Evolutionary conservation across 768 basidiomycete species (phyloP), one percentile per base, ranked within the genome.

Genomic region (Phanerochaete carnosa): DNA sequence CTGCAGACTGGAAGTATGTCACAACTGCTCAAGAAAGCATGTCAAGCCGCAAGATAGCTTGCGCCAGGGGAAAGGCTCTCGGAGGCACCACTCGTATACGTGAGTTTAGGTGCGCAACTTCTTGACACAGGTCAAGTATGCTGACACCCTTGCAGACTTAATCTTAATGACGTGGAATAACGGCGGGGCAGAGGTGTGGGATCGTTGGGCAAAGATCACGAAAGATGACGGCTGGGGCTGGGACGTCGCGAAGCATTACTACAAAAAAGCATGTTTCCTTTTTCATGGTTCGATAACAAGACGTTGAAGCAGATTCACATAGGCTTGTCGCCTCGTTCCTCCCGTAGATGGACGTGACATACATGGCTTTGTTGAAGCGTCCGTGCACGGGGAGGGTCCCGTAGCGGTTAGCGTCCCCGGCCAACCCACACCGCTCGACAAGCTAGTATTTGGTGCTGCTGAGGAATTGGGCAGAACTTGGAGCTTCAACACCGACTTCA

Each of bases 141-240:
- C 26, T 30, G 32, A 56, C 37, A 23, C 22, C 47, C n/a, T 2
- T 15, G 3, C 49, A 71, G 71, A 74, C 50, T 59, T 68, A n/a
- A 56, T 72, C 50, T 59, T 68, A n/a, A 56, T 72, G 62, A 58
- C 65, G 1, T 72, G 66, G 60, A 67, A 67, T 22, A 66, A 70
- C 23, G 68, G 68, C 13, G 65, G 70, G 0, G 35, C 37, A 3
- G 70, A 71, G 47, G 65, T 70, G 47, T 73, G 58, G 55, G 58
- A 74, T 53, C 60, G 63, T 15, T 67, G 49, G 8, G 73, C 73
- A 1, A 32, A 39, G 9, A 32, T 69, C 22, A 69, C 66, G 25
- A 66, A 65, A 4, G 70, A 74, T 29, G 2, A 26, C 1, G 72
- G 72, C 3, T 74, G 72, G 72, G 64, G 65, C 1, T 72, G 69